Conservation (phyloP, 306 rosid genomes). For the Mucuna pruriens region DNA sequence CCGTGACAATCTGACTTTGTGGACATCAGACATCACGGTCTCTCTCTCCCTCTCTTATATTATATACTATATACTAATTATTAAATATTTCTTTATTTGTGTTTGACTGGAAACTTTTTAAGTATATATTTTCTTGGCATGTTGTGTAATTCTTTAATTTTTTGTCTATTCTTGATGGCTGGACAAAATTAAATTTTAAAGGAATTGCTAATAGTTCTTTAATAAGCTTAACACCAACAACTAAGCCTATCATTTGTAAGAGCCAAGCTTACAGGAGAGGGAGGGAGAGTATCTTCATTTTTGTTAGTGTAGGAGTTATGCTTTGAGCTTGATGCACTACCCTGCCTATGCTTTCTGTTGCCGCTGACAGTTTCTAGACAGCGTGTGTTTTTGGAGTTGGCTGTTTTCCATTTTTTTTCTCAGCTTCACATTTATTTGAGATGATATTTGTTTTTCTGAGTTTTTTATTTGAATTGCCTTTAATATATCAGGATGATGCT, state of each 20-base stretch:
- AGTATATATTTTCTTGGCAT: background rate
- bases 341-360: background rate
- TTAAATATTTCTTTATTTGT: background rate
- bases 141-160: background rate
- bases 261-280: background rate
- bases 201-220: background rate
- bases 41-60: constrained; percentile 4
- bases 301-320: background rate
- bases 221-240: background rate
- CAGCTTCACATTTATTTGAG: background rate
- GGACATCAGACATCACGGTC: constrained; percentile 96
- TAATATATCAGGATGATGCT: constrained; percentile 72
- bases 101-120: background rate
- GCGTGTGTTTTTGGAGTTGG: background rate
- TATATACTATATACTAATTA: background rate
- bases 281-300: constrained; percentile 1
- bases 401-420: background rate
- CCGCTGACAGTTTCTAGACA: background rate
- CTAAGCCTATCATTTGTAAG: background rate
- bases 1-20: constrained; percentile 91
- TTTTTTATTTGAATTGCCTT: background rate
- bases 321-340: background rate
- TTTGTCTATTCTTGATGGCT: background rate
- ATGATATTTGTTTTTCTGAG: background rate
- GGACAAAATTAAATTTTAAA: constrained; percentile 1